Conservation (phyloP, 148 eudicot species). For the Vaccinium corymbosum region DNA sequence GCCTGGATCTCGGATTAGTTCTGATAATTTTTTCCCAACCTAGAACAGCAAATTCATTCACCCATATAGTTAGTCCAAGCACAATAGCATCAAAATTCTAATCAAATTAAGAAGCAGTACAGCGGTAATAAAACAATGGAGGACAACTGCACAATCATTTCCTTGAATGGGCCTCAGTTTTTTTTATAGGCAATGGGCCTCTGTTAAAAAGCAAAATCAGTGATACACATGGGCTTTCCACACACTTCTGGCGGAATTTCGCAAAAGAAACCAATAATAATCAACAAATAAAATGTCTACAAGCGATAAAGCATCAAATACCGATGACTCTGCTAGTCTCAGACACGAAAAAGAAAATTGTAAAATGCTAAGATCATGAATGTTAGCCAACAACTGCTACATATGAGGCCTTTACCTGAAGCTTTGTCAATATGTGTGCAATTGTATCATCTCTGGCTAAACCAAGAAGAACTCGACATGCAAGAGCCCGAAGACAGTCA, state of each 20-base stretch:
- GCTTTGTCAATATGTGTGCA: conserved; percentile 94
- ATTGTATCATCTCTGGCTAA: conserved; percentile 94
- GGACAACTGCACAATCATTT: neutral
- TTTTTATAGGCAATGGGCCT: neutral
- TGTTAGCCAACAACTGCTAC: neutral
- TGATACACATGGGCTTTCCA: neutral
- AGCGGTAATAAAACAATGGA: neutral
- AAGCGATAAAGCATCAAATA: conserved; percentile 1
- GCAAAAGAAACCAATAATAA: neutral
- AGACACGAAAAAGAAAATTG: neutral
- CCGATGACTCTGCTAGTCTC: neutral
- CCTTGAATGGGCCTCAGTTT: neutral
- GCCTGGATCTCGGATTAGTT: conserved; percentile 89
- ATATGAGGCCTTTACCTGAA: conserved; percentile 52
- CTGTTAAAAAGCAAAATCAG: neutral
- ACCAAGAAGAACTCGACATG: conserved; percentile 95
- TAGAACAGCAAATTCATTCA: conserved; percentile 24
- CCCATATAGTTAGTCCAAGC: neutral
- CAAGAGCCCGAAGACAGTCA: conserved; percentile 97
- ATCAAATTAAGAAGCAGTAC: neutral
- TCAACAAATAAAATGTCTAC: neutral
- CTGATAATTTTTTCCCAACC: conserved; percentile 94
- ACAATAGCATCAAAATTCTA: neutral
- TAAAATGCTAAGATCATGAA: neutral
- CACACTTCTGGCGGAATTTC: neutral